Percentiles rank a stretch among this genome's conserved stretches.
These are phyloP conservation scores for Trichosporon inkin DNA, from an alignment of 1,284 basidiomycete species.

Conservation along the genomic window DNA sequence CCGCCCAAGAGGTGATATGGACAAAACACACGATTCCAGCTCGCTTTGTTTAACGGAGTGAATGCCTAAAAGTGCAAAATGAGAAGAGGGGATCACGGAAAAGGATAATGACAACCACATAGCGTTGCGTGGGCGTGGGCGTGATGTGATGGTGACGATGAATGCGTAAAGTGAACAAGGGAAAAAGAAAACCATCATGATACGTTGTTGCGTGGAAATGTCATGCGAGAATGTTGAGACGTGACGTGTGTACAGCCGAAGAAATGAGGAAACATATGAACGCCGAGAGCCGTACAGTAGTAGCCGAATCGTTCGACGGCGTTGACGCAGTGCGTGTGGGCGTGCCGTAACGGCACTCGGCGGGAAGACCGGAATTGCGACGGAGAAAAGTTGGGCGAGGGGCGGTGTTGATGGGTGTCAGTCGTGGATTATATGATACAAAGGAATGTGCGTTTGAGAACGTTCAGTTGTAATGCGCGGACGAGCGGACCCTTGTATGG, in stretches of 20 bases:
- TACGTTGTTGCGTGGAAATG: slow-evolving; percentile 4
- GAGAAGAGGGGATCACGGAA: neutral
- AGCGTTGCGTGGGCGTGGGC: neutral
- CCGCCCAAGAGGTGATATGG: neutral
- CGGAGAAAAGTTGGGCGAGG: neutral
- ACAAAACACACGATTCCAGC: slow-evolving; percentile 3
- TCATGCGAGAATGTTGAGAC: slow-evolving; percentile 5
- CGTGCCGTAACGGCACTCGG: slow-evolving; percentile 3
- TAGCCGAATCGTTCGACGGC: neutral
- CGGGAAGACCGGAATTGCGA: neutral
- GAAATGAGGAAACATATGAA: neutral
- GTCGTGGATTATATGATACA: slow-evolving; percentile 1
- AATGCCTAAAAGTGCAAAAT: slow-evolving; percentile 5
- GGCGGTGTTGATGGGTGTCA: slow-evolving; percentile 5
- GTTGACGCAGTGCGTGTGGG: neutral
- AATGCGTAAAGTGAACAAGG: neutral
- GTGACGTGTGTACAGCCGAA: slow-evolving; percentile 4
- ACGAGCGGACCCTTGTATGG: neutral
- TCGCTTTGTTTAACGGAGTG: neutral
- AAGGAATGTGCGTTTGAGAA: slow-evolving; percentile 4
- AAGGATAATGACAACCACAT: slow-evolving; percentile 2
- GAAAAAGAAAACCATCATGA: slow-evolving; percentile 1
- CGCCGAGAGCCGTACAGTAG: slow-evolving; percentile 5
- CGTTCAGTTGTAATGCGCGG: neutral
- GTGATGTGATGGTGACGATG: neutral